Evolutionary conservation across 352 stramenopile species (phyloP).

Genomic region (Pythium brachiatum): DNA sequence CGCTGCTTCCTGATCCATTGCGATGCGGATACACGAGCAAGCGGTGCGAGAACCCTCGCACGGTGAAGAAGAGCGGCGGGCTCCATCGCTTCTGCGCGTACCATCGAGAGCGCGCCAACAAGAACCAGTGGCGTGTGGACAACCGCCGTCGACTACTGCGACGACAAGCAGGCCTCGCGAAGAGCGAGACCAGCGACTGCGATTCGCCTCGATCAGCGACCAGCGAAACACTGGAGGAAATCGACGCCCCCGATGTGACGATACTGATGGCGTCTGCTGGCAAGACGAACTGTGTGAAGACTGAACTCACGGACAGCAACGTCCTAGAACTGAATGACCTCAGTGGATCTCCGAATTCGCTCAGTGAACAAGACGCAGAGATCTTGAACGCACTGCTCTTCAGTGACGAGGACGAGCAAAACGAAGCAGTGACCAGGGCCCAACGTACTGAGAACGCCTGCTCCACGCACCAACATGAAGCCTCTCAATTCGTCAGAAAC

Average conservation of each 20-base stretch:
- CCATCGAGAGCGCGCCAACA: slow-evolving; percentile 67
- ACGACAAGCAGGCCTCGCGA: not conserved
- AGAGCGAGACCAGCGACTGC: slow-evolving; percentile 5
- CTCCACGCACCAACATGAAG: not conserved
- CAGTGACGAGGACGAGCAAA: slow-evolving; percentile 12
- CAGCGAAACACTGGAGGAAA: slow-evolving; percentile 10
- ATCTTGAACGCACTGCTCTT: slow-evolving; percentile 23
- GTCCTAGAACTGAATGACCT: slow-evolving; percentile 5
- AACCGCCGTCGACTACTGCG: slow-evolving; percentile 38
- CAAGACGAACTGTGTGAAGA: not conserved
- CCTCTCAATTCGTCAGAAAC: not conserved
- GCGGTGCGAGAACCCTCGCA: slow-evolving; percentile 18
- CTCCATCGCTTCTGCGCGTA: slow-evolving; percentile 16
- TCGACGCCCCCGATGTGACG: not conserved
- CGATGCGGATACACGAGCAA: slow-evolving; percentile 20
- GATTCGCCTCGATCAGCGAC: slow-evolving; percentile 10
- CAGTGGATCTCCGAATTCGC: slow-evolving; percentile 9
- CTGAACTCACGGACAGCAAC: not conserved
- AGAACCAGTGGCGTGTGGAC: slow-evolving; percentile 70
- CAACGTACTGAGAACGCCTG: not conserved
- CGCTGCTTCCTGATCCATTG: not conserved
- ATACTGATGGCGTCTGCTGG: not conserved
- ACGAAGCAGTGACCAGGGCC: not conserved
- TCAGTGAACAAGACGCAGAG: slow-evolving; percentile 18
- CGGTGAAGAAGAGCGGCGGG: slow-evolving; percentile 15